Percentiles rank a stretch among this genome's conserved stretches.
Evolutionary conservation across 306 rosid genomes (phyloP).

Genomic region (Purshia tridentata): DNA sequence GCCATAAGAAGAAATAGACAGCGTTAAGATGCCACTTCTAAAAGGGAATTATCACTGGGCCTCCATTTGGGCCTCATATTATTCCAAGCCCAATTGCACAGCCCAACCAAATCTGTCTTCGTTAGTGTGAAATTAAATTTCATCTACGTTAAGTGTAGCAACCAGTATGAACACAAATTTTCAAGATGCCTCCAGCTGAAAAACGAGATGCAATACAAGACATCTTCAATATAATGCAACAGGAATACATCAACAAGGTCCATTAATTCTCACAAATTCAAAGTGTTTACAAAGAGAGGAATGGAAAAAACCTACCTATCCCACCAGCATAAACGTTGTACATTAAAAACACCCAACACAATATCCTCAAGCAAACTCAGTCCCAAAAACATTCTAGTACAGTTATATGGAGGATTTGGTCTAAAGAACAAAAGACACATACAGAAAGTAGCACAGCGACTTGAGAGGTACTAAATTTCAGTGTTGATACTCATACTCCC

Average conservation of each 20-base stretch:
- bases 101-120: no score
- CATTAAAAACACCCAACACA: conserved; percentile 1
- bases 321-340: background rate
- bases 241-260: background rate
- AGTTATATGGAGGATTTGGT: background rate
- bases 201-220: background rate
- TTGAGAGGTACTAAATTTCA: conserved; percentile 8
- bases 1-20: no score
- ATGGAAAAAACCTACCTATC: background rate
- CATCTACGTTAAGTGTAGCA: no score
- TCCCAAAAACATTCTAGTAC: background rate
- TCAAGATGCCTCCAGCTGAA: background rate
- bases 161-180: background rate
- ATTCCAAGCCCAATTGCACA: background rate
- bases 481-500: conserved; percentile 60
- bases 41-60: background rate
- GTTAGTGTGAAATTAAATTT: no score
- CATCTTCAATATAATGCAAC: background rate
- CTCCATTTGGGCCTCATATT: background rate
- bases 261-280: background rate
- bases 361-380: background rate
- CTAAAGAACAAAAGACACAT: background rate
- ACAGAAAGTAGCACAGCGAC: conserved; percentile 5
- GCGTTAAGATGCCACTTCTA: no score
- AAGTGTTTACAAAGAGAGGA: background rate